Base-by-base conservation (phyloP, 306 rosid genomes). In the Prunus salicina region DNA sequence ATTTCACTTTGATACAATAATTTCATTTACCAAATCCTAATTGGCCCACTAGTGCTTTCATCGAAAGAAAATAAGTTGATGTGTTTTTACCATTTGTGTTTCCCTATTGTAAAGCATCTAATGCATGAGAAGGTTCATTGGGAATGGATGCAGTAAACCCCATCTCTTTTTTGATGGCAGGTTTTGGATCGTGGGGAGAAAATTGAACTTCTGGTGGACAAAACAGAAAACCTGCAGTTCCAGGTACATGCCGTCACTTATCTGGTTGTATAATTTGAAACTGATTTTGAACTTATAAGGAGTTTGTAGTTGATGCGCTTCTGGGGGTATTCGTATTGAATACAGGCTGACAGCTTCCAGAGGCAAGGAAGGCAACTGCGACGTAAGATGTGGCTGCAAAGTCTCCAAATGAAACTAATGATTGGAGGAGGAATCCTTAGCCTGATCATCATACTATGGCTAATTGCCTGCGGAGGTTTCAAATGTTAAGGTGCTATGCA, bases 151-250 rank as follows among this genome's bases (percentile, higher is more conserved):
- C 30, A 64, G 63, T 61, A 46, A 50, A 43, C 25, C 55, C 61
- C 30, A 69, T 73, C 71, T 46, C 67, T 49, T 38, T 38, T 38
- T 38, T 1, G 46, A 71, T 78, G 81, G 86, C 75, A 95, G 98
- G 98, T 92, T 84, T 84, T 95, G 95, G 98, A 95, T 79, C 98
- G 98, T 73, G 98, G 98, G 11, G 98, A 95, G 88, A 91, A 86
- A 83, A 95, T 95, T 64, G 98, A 95, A 79, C 96, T 95, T 78
- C 82, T 95, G 81, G 98, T 95, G 47, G 98, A 95, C 84, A 95
- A 95, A 85, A 86, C 98, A 14, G 98, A 95, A 81, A 95, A 88
- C 76, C 80, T 95, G 72, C 98, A 95, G 88, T 95, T 95, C 79
- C 98, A 95, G 95, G 98, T 90, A 85, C 74, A 68, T 74, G 56